These are phyloP conservation scores for Coniferiporia weirii DNA, from an alignment of 1,284 basidiomycete genomes.

Conservation along the genomic window DNA sequence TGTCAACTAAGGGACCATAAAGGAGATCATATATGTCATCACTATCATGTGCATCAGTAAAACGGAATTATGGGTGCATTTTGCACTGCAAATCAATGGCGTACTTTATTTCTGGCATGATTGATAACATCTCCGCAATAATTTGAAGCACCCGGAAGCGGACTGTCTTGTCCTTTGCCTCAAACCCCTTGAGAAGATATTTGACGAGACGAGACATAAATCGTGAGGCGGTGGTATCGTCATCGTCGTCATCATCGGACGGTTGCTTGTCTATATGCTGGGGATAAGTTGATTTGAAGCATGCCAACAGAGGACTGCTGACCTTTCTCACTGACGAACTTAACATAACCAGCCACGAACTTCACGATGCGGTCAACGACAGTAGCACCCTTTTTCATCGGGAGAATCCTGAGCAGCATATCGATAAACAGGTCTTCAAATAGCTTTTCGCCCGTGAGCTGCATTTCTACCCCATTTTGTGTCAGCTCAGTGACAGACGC, in stretches of 20 bases:
- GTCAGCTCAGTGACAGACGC: conserved; percentile 50
- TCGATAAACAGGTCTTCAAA: conserved; percentile 77
- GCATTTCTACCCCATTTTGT: conserved; percentile 46
- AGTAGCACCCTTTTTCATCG: conserved; percentile 79
- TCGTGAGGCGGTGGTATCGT: conserved; percentile 66
- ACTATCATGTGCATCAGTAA: conserved; percentile 35
- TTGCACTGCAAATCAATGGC: conserved; percentile 28
- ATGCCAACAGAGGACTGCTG: conserved; percentile 23
- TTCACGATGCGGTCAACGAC: conserved; percentile 81
- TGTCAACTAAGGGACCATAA: conserved; percentile 65
- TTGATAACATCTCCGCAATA: conserved; percentile 76
- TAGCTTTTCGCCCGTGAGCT: conserved; percentile 72
- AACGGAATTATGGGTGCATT: background rate
- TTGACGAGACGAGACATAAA: conserved; percentile 72
- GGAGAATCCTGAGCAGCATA: conserved; percentile 66
- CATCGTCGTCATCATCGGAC: conserved; percentile 52
- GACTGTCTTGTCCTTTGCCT: conserved; percentile 86
- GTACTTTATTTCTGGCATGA: conserved; percentile 81
- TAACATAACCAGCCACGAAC: conserved; percentile 81
- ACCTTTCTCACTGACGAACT: conserved; percentile 79
- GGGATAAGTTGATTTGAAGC: background rate
- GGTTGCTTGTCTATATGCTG: conserved; percentile 27
- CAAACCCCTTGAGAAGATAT: conserved; percentile 80
- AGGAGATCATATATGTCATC: conserved; percentile 78
- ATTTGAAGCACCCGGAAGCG: conserved; percentile 78